A percentile compares a stretch with the other conserved stretches of the same genome.
Evolutionary conservation across 768 basidiomycete genomes (phyloP).

Genomic region (Phanerochaete sordida): DNA sequence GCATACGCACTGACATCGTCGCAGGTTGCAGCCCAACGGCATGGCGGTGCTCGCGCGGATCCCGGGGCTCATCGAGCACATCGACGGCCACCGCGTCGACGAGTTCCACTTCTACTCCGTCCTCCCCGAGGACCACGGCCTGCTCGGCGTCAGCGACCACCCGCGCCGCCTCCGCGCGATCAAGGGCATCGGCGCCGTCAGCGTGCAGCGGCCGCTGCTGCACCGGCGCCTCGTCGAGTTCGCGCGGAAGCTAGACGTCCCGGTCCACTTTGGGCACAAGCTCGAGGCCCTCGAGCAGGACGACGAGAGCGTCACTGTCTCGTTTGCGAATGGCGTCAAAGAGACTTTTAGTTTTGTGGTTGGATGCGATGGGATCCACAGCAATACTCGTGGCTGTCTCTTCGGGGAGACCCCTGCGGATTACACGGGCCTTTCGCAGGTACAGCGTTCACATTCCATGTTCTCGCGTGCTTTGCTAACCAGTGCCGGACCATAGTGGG

Average conservation of each 20-base stretch:
- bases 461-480: neutral
- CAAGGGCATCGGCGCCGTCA: neutral
- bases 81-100: slow-evolving; percentile 1
- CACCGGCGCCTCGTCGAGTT: slow-evolving; percentile 15
- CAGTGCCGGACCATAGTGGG: neutral
- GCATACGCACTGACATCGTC: neutral
- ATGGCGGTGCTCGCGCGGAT: slow-evolving; percentile 2
- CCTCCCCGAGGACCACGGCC: slow-evolving; percentile 8
- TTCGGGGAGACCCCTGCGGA: slow-evolving; percentile 5
- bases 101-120: slow-evolving; percentile 9
- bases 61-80: slow-evolving; percentile 7
- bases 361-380: slow-evolving; percentile 45
- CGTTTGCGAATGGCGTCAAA: slow-evolving; percentile 32
- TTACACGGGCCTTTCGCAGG: slow-evolving; percentile 5
- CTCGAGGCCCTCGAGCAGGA: slow-evolving; percentile 30
- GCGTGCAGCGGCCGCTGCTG: neutral
- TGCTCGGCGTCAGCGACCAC: neutral
- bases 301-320: slow-evolving; percentile 28
- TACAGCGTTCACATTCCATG: neutral
- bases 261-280: slow-evolving; percentile 31
- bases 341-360: slow-evolving; percentile 37
- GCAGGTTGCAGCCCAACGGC: slow-evolving; percentile 2
- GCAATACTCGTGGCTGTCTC: slow-evolving; percentile 29
- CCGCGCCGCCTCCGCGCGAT: neutral
- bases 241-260: slow-evolving; percentile 29